A percentile compares a stretch with the other conserved stretches of the same genome.
These are phyloP conservation scores for Calonectria naviculata DNA, from an alignment of 2,329 filamentous ascomycete genomes.

Conservation along the genomic window DNA sequence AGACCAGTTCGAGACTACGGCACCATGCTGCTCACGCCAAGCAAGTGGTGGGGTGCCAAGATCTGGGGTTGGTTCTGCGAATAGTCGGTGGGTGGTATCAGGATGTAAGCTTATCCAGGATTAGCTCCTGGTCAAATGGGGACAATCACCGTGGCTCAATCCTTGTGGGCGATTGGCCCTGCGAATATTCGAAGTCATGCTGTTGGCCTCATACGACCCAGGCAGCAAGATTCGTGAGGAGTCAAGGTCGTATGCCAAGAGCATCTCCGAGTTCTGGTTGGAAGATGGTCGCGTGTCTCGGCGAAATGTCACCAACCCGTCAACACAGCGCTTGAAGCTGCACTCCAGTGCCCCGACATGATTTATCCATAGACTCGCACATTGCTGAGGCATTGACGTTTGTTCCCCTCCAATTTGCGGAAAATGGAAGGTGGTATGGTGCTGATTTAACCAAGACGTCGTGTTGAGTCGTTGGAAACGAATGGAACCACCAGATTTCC, in stretches of 20 bases:
- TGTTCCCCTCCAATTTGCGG: neutral
- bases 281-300: neutral
- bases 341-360: neutral
- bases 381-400: neutral
- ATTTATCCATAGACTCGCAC: neutral
- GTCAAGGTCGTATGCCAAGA: neutral
- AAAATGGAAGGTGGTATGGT: neutral
- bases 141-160: neutral
- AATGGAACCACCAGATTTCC: neutral
- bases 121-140: neutral
- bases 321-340: neutral
- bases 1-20: neutral
- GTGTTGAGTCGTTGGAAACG: neutral
- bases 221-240: neutral
- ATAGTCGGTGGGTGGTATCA: neutral
- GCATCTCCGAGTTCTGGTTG: neutral
- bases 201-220: neutral
- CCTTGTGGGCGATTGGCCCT: neutral
- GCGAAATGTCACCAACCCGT: neutral
- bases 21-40: neutral
- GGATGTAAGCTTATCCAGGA: conserved; percentile 9
- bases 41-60: neutral
- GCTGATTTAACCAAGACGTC: neutral
- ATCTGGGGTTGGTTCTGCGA: neutral
- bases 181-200: neutral